phyloP scores from a whole-genome alignment of 306 rosid genomes.

The Vigna reflexopilosa region DNA sequence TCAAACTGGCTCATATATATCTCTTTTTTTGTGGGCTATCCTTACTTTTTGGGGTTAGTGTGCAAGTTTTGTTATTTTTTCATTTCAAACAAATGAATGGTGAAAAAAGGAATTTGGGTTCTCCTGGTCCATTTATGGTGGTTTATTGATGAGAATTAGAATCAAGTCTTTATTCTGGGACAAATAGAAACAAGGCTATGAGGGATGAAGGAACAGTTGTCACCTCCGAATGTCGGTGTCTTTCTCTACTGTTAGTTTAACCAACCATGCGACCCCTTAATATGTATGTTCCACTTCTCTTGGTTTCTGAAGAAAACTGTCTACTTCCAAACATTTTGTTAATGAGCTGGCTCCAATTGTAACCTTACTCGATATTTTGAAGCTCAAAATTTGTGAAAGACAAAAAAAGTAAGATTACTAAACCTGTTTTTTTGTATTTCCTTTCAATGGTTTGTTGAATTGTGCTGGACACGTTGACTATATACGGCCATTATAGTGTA shows the following conservation, averaged over 20 bases:
- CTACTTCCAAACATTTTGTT: background rate
- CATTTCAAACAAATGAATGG: constrained; percentile 11
- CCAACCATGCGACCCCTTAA: constrained; percentile 1
- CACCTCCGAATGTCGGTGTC: background rate
- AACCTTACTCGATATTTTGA: background rate
- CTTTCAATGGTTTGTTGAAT: background rate
- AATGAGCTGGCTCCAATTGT: background rate
- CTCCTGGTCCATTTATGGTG: background rate
- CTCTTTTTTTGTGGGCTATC: constrained; percentile 23
- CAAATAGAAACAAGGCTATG: background rate
- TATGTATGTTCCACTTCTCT: constrained; percentile 26
- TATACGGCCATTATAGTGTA: background rate
- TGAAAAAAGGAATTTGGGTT: constrained; percentile 10
- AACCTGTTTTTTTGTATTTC: background rate
- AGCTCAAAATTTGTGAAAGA: background rate
- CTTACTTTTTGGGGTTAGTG: constrained; percentile 38
- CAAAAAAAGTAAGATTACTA: background rate
- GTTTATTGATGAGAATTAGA: background rate
- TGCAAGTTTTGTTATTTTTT: background rate
- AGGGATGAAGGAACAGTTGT: background rate
- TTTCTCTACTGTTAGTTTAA: constrained; percentile 8
- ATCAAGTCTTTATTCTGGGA: background rate
- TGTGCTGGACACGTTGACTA: background rate
- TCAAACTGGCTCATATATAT: background rate
- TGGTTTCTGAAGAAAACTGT: constrained; percentile 26